These are phyloP conservation scores for Silene vulgaris DNA, from an alignment of 179 eudicot genomes.

Conservation along the genomic window DNA sequence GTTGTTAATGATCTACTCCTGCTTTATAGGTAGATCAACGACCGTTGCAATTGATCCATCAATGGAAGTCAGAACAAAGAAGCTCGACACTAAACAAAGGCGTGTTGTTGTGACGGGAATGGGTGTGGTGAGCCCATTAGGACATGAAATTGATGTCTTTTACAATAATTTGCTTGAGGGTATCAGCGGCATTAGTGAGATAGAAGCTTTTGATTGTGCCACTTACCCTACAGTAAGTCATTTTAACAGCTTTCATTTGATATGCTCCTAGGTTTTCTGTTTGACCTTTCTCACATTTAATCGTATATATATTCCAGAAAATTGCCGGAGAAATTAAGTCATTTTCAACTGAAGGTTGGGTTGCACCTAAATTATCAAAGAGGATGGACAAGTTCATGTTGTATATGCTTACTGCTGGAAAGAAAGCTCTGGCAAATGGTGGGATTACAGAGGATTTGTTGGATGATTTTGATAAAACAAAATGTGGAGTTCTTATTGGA, in stretches of 20 bases:
- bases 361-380: slow-evolving; percentile 87
- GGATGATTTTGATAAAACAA: slow-evolving; percentile 67
- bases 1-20: background rate
- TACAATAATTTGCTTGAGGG: slow-evolving; percentile 93
- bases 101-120: slow-evolving; percentile 93
- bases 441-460: slow-evolving; percentile 72
- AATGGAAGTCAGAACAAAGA: slow-evolving; percentile 44
- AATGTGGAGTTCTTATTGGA: slow-evolving; percentile 88
- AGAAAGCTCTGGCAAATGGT: slow-evolving; percentile 81
- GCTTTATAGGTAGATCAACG: slow-evolving; percentile 44
- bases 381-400: slow-evolving; percentile 98
- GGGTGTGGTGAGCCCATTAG: slow-evolving; percentile 87
- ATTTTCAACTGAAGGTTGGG: slow-evolving; percentile 81
- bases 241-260: background rate
- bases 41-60: slow-evolving; percentile 60
- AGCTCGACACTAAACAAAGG: slow-evolving; percentile 50
- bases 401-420: slow-evolving; percentile 92
- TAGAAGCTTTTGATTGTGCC: slow-evolving; percentile 82
- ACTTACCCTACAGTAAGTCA: slow-evolving; percentile 64
- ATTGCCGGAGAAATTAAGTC: slow-evolving; percentile 97
- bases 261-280: background rate
- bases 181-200: slow-evolving; percentile 83
- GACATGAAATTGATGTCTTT: slow-evolving; percentile 65
- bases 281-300: slow-evolving; percentile 7
- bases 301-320: slow-evolving; percentile 37